Evolutionary conservation across 306 rosid genomes (phyloP), one percentile per base, ranked within the genome.

Genomic region (Vigna trinervia): DNA sequence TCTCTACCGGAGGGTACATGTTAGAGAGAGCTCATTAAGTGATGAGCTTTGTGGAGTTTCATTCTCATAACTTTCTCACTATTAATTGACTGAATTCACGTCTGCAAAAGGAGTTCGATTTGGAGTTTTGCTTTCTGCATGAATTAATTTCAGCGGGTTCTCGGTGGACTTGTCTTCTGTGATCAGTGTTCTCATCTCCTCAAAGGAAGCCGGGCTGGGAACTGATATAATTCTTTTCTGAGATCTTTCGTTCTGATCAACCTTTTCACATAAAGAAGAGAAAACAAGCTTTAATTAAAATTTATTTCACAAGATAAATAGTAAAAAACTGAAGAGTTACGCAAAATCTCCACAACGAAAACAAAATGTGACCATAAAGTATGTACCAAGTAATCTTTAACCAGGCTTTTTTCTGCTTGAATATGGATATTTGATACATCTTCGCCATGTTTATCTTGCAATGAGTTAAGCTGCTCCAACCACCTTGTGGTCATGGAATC

Each of bases 371-470:
- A 7, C 45, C 45, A 43, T 17, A 66, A 66, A 73, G 20, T 72
- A 61, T 53, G n/a, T 83, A 94, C 97, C 94, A 85, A 43, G 80
- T 90, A 94, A 83, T 94, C 93, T 73, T 86, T 80, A 67, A 82
- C 83, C 7, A 92, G 87, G 80, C 82, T 52, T 80, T 89, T 83
- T 63, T 94, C 97, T 60, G 97, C 85, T 70, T 89, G 87, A 71
- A 71, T 61, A 73, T 84, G 83, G 64, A 94, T 86, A 3, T 82
- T 85, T 30, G 90, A 87, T 69, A 88, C 12, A 70, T 80, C 74
- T 82, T 74, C 83, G 23, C 89, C 88, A 61, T 92, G 97, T 73
- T 83, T 79, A 19, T 84, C 87, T 83, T 86, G 88, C 12, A 80
- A 81, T 56, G 89, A 83, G 54, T 57, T 81, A 69, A 94, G 92